Evolutionary conservation across 768 basidiomycete genomes (phyloP), one percentile per base, ranked within the genome.

Genomic region (Lentinula boryana): DNA sequence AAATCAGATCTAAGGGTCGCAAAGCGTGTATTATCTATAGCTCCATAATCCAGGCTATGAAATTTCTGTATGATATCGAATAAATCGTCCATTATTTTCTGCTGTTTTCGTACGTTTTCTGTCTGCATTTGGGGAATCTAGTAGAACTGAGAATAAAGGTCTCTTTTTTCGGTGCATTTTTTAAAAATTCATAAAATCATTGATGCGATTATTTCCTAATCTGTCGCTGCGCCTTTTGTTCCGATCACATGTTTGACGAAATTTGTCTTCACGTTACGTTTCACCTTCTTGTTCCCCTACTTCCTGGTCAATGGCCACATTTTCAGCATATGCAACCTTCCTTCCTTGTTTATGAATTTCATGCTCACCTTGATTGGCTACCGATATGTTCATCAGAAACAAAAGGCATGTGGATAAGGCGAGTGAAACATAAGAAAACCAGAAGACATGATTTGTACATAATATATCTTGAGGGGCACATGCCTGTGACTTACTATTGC

Each of bases 1-100:
- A 81, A 77, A 82, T 81, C 80, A 85, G 82, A 85, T 85, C 84
- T 85, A 84, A 85, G 84, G 84, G 84, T 85, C 84, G 78, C 68
- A 77, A 32, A 49, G 31, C 57, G 44, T 49, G 57, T 58, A 78
- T 82, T 76, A 75, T 76, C 70, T 60, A 65, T 63, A 64, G 68
- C 69, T 68, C 72, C 72, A 56, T 43, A 40, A 43, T 56, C 9
- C 40, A 21, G 15, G 18, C 55, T 40, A 27, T 27, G 36, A 40
- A 54, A 54, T 9, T 54, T 38, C 35, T 57, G 9, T 18, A 23
- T 54, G n/a, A 48, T n/a, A 43, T 43, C 15, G 46, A 9, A 10
- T 10, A 10, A 23, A 6, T 33, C 3, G 1, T 32, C 5, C n/a
- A 9, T 33, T 18, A 16, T 52, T 8, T 35, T 5, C 8, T 53